phyloP scores from a whole-genome alignment of 768 basidiomycete species.

The Pleurotus cornucopiae region DNA sequence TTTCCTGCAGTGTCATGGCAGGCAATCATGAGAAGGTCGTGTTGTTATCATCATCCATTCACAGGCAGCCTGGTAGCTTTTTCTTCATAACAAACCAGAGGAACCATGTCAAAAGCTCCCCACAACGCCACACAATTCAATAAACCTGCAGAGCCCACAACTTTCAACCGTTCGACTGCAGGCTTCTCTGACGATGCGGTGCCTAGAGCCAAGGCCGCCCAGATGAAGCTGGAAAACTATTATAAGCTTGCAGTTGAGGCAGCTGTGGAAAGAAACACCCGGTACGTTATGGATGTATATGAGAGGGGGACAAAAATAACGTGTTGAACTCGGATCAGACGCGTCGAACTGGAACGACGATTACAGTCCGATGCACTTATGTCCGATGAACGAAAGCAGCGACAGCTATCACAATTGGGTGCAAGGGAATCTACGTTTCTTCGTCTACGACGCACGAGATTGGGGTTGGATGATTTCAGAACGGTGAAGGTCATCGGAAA shows the following conservation, averaged over 20 bases:
- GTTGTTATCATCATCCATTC: slow-evolving; percentile 1
- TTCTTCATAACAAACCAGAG: background rate
- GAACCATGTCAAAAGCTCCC: background rate
- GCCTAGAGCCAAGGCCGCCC: slow-evolving; percentile 84
- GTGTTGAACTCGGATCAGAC: slow-evolving; percentile 39
- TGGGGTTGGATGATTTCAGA: slow-evolving; percentile 88
- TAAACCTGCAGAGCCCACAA: slow-evolving; percentile 73
- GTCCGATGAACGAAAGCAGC: slow-evolving; percentile 81
- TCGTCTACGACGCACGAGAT: slow-evolving; percentile 80
- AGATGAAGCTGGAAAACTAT: slow-evolving; percentile 93
- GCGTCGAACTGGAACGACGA: slow-evolving; percentile 81
- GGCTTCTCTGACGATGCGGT: slow-evolving; percentile 79
- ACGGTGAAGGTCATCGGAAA: slow-evolving; percentile 99
- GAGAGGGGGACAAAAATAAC: too few relatives aligned
- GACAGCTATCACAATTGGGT: slow-evolving; percentile 78
- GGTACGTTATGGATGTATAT: slow-evolving; percentile 40
- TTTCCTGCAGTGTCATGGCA: background rate
- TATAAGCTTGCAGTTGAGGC: slow-evolving; percentile 97
- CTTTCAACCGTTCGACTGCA: slow-evolving; percentile 78
- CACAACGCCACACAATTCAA: background rate
- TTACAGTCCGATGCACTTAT: slow-evolving; percentile 65
- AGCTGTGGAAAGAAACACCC: slow-evolving; percentile 88
- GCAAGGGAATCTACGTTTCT: slow-evolving; percentile 88
- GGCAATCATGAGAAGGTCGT: slow-evolving; percentile 3
- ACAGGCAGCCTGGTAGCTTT: slow-evolving; percentile 8